Conservation (phyloP, 2,329 filamentous ascomycete genomes). For the Kalaharituber pfeilii region DNA sequence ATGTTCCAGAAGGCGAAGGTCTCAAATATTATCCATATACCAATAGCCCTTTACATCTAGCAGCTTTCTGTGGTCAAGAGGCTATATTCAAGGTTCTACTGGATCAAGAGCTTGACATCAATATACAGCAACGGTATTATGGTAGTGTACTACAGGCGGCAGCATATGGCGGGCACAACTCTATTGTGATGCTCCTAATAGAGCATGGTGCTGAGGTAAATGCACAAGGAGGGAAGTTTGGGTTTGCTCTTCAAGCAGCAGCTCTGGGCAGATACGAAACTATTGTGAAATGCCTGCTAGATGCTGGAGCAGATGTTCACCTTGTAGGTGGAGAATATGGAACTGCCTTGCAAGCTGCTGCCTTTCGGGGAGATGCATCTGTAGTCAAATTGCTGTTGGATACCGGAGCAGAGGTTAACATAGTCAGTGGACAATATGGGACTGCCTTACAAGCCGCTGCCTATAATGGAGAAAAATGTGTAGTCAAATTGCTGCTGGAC, state of each 20-base stretch:
- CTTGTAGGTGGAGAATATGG: conserved; percentile 5
- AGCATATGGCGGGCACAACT: too few relatives aligned
- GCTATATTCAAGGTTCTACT: conserved; percentile 2
- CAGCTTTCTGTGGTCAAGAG: neutral
- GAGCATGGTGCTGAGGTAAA: neutral
- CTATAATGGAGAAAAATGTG: too few relatives aligned
- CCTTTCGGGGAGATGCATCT: neutral
- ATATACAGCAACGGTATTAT: neutral
- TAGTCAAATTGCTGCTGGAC: too few relatives aligned
- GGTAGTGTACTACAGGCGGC: neutral
- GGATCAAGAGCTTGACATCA: neutral
- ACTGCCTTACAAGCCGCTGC: too few relatives aligned
- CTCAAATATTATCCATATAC: too few relatives aligned
- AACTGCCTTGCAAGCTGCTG: conserved; percentile 13
- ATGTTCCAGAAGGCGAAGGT: too few relatives aligned
- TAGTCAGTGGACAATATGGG: neutral
- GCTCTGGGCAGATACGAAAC: conserved; percentile 12
- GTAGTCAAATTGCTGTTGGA: neutral
- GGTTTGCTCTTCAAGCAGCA: conserved; percentile 11
- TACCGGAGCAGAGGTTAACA: neutral
- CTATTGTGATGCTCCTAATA: neutral
- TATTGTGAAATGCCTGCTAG: conserved; percentile 5
- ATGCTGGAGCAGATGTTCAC: conserved; percentile 7
- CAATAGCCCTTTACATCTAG: too few relatives aligned
- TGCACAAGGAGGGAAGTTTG: neutral